Conservation (phyloP, 306 rosid species). For the Trifolium repens region DNA sequence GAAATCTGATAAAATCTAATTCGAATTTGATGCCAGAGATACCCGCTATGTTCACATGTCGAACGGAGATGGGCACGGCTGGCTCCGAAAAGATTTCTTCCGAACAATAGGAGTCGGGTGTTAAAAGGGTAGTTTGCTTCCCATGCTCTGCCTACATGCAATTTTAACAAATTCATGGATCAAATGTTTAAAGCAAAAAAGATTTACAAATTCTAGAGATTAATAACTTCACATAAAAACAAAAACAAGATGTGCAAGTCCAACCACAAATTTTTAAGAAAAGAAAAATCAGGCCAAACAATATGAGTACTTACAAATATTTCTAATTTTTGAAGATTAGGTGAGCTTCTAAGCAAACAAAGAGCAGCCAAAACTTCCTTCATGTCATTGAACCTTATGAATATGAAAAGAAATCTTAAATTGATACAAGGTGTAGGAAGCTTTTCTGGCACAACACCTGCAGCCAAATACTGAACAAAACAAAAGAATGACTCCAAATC, state of each 20-base stretch:
- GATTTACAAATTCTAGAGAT: conserved; percentile 3
- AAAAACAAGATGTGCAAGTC: background rate
- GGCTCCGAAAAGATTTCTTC: conserved; percentile 39
- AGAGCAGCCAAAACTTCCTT: background rate
- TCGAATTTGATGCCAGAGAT: conserved; percentile 49
- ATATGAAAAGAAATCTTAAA: background rate
- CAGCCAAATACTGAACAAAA: background rate
- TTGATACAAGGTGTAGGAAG: background rate
- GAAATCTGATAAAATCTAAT: conserved; percentile 52
- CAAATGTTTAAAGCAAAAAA: too few relatives aligned
- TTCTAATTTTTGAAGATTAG: background rate
- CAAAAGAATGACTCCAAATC: background rate
- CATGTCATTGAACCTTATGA: background rate
- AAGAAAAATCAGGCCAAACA: background rate
- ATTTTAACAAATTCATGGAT: too few relatives aligned
- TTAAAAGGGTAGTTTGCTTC: too few relatives aligned
- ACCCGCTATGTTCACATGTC: conserved; percentile 46
- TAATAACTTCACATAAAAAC: background rate
- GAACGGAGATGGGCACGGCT: conserved; percentile 38
- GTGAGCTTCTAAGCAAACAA: background rate
- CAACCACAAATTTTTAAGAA: conserved; percentile 6
- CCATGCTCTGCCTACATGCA: background rate
- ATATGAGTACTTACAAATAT: background rate
- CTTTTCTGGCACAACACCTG: background rate
- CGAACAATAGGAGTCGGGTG: conserved; percentile 20